These are phyloP conservation scores for Murraya paniculata DNA, from an alignment of 345 rosid species.

Conservation along the genomic window DNA sequence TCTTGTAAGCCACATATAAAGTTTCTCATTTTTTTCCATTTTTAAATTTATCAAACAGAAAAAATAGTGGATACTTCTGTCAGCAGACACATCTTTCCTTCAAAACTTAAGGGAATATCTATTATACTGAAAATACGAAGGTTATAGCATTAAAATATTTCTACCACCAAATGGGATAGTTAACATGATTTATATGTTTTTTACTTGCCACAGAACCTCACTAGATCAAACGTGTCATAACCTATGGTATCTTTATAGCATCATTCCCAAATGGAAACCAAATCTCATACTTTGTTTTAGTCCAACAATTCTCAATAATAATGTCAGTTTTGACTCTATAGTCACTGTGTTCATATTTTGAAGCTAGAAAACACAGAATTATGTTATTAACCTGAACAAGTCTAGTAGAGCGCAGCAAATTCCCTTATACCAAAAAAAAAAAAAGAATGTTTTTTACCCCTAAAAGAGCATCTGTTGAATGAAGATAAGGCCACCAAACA, in stretches of 20 bases:
- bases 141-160: neutral
- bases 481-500: constrained; percentile 92
- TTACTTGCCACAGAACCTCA: neutral
- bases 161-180: neutral
- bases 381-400: neutral
- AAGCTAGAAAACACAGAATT: constrained; percentile 4
- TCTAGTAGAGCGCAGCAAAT: neutral
- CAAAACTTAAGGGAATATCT: neutral
- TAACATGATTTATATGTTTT: neutral
- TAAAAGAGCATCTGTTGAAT: constrained; percentile 56
- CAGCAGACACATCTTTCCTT: neutral
- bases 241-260: neutral
- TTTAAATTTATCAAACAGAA: neutral
- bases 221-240: neutral
- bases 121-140: neutral
- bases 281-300: neutral
- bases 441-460: no score
- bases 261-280: neutral
- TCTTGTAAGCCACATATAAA: neutral
- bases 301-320: neutral
- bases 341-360: neutral
- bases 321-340: neutral
- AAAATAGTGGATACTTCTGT: neutral
- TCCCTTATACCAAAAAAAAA: neutral
- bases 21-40: neutral